phyloP scores from a whole-genome alignment of 2,329 filamentous ascomycete genomes.

The Fusarium euwallaceae region DNA sequence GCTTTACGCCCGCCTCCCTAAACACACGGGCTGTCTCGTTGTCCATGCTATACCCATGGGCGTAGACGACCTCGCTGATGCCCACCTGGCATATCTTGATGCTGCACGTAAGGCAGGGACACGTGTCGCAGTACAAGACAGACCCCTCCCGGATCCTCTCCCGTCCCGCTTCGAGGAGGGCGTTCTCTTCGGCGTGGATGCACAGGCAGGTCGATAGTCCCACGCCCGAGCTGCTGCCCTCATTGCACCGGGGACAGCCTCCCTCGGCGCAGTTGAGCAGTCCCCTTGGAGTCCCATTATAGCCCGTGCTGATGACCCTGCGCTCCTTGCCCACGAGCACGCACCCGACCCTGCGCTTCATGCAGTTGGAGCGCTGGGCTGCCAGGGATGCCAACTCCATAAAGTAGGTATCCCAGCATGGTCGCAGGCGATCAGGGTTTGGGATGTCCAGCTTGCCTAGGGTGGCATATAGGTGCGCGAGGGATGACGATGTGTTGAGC shows the following conservation, averaged over 20 bases:
- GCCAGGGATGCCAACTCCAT: conserved; percentile 96
- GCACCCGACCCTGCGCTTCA: conserved; percentile 96
- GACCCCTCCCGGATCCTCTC: conserved; percentile 87
- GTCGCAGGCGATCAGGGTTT: conserved; percentile 83
- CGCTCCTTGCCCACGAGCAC: conserved; percentile 85
- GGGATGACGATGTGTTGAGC: conserved; percentile 83
- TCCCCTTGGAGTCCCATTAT: conserved; percentile 95
- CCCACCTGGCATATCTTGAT: conserved; percentile 99
- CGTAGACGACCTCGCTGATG: conserved; percentile 95
- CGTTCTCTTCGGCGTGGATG: conserved; percentile 98
- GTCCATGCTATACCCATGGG: conserved; percentile 95
- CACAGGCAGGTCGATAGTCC: conserved; percentile 90
- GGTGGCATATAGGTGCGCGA: conserved; percentile 78
- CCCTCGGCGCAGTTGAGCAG: conserved; percentile 93
- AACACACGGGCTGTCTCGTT: conserved; percentile 85
- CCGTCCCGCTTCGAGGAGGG: conserved; percentile 90
- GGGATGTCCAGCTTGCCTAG: conserved; percentile 82
- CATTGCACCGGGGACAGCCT: conserved; percentile 90
- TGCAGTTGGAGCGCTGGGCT: conserved; percentile 93
- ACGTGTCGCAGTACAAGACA: conserved; percentile 94
- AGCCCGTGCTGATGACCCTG: conserved; percentile 93
- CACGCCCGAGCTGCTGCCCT: conserved; percentile 75
- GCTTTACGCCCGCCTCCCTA: conserved; percentile 81
- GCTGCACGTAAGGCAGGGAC: conserved; percentile 95
- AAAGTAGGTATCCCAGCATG: conserved; percentile 97